Evolutionary conservation across 164 flowering plant genomes (phyloP).

Genomic region (Tetrastigma voinierianum): DNA sequence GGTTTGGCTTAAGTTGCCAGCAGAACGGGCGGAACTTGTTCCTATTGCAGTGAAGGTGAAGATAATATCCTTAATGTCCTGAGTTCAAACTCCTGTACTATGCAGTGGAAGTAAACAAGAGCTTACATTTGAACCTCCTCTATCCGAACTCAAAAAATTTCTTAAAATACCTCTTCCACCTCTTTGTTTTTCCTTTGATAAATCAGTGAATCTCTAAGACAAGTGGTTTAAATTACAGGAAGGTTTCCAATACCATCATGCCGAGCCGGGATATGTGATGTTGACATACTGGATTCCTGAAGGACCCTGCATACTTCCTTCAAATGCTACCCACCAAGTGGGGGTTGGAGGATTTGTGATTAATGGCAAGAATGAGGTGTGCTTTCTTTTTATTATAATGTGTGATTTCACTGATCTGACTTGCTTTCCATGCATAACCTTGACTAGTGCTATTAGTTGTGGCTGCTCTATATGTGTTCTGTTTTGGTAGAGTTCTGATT

Average conservation of each 20-base stretch:
- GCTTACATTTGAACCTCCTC: neutral
- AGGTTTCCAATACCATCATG: constrained; percentile 91
- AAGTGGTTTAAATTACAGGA: constrained; percentile 45
- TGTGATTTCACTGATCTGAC: neutral
- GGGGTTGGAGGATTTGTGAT: constrained; percentile 92
- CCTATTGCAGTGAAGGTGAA: constrained; percentile 77
- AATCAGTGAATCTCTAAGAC: neutral
- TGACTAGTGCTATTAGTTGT: too few relatives aligned
- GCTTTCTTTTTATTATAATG: neutral
- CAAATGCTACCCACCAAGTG: constrained; percentile 89
- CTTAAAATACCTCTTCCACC: neutral
- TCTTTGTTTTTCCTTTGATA: neutral
- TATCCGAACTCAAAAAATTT: neutral
- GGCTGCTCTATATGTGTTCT: too few relatives aligned
- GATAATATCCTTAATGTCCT: too few relatives aligned
- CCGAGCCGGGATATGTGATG: constrained; percentile 87
- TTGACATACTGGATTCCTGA: constrained; percentile 89
- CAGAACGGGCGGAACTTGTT: constrained; percentile 65
- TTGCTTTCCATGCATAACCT: constrained; percentile 1
- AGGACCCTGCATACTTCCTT: constrained; percentile 82
- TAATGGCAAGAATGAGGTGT: constrained; percentile 79
- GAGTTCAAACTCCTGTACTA: neutral
- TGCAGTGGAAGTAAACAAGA: neutral
- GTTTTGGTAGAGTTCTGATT: too few relatives aligned
- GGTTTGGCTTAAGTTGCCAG: constrained; percentile 83